Conservation (phyloP, 495 filamentous ascomycete genomes). For the Monascus purpureus region DNA sequence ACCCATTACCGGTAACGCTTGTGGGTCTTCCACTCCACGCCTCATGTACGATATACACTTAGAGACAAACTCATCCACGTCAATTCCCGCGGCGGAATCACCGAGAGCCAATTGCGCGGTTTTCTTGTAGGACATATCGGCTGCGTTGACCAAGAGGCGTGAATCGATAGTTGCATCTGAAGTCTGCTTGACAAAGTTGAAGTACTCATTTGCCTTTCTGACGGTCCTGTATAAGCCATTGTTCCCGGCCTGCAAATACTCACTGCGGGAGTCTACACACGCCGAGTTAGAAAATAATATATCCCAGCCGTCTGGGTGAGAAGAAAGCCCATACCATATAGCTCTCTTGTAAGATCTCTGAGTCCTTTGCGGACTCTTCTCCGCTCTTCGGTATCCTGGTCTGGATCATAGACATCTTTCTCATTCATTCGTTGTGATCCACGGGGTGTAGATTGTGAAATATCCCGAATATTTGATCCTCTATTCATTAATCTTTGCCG, state of each 20-base stretch:
- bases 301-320: too few relatives aligned
- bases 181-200: conserved; percentile 68
- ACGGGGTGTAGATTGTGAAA: too few relatives aligned
- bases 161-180: conserved; percentile 88
- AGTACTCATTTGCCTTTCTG: conserved; percentile 46
- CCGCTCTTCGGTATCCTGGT: conserved; percentile 72
- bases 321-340: conserved; percentile 38
- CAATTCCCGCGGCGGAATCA: conserved; percentile 54
- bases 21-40: conserved; percentile 25
- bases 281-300: too few relatives aligned
- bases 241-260: conserved; percentile 47
- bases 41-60: conserved; percentile 87
- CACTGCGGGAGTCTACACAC: conserved; percentile 55
- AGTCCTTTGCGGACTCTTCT: conserved; percentile 52
- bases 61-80: conserved; percentile 86
- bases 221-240: conserved; percentile 49
- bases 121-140: conserved; percentile 66
- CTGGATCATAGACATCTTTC: conserved; percentile 64
- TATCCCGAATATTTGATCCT: too few relatives aligned
- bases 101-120: conserved; percentile 56
- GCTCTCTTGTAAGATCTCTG: conserved; percentile 49
- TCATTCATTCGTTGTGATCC: conserved; percentile 12
- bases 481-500: conserved; percentile 31
- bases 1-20: conserved; percentile 5
- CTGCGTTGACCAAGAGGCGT: conserved; percentile 59